These are phyloP conservation scores for Pythium dissotocum DNA, from an alignment of 352 stramenopile species.

Conservation along the genomic window DNA sequence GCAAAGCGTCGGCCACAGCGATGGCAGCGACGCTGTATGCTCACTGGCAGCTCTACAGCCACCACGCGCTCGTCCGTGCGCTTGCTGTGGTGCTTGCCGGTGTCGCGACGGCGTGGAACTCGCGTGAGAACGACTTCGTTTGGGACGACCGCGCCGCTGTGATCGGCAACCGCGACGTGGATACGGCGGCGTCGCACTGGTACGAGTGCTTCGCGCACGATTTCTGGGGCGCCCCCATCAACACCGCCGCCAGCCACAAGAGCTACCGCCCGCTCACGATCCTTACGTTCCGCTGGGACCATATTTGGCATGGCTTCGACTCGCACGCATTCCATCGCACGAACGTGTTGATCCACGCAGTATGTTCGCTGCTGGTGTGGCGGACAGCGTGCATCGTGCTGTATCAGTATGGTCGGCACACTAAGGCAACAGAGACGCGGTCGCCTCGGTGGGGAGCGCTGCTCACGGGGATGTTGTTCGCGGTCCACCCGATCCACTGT, in stretches of 20 bases:
- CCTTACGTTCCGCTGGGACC: constrained; percentile 72
- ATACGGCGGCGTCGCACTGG: constrained; percentile 28
- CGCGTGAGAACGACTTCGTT: constrained; percentile 70
- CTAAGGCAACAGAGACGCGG: neutral
- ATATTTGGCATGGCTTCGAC: constrained; percentile 44
- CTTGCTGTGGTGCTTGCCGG: constrained; percentile 35
- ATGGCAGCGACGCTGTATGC: neutral
- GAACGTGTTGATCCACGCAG: constrained; percentile 75
- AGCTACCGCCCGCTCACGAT: constrained; percentile 86
- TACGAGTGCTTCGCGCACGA: constrained; percentile 71
- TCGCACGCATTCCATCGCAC: constrained; percentile 63
- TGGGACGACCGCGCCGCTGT: constrained; percentile 91
- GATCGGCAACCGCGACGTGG: constrained; percentile 62
- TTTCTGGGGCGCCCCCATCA: constrained; percentile 86
- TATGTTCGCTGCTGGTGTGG: constrained; percentile 63
- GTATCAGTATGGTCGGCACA: constrained; percentile 3
- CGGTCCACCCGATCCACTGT: constrained; percentile 90
- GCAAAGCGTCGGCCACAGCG: neutral
- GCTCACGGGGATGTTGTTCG: constrained; percentile 82
- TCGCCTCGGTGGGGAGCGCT: constrained; percentile 12
- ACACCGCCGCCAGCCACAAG: constrained; percentile 71
- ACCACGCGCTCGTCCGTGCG: neutral
- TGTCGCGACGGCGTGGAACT: constrained; percentile 55
- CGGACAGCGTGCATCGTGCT: constrained; percentile 41
- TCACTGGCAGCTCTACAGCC: neutral